Percentiles rank a stretch among this genome's conserved stretches.
Evolutionary conservation across 2,329 filamentous ascomycete genomes (phyloP).

Genomic region (Clonostachys byssicola): DNA sequence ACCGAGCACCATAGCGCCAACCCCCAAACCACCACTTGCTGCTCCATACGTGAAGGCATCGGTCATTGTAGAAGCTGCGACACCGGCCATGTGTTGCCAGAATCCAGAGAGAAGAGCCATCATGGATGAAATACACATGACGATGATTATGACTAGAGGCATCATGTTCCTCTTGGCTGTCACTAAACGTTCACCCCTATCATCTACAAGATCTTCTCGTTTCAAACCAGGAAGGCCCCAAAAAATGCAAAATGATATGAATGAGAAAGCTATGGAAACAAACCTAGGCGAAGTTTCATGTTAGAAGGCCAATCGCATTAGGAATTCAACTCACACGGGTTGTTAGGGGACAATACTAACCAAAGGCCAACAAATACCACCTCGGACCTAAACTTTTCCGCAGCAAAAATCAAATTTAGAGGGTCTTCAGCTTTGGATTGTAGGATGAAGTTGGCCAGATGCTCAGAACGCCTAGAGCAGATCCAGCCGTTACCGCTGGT

Average conservation of each 20-base stretch:
- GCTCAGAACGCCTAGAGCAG: conserved; percentile 77
- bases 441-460: not conserved
- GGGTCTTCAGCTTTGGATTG: conserved; percentile 61
- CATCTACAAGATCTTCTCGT: conserved; percentile 60
- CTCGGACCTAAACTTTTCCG: conserved; percentile 94
- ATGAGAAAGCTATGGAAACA: conserved; percentile 95
- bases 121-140: conserved; percentile 76
- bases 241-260: conserved; percentile 89
- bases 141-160: conserved; percentile 66
- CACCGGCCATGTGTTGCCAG: conserved; percentile 93
- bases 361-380: conserved; percentile 97
- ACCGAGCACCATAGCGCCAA: conserved; percentile 93
- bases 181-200: no score
- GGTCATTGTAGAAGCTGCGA: conserved; percentile 87
- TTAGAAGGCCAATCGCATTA: not conserved
- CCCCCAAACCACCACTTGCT: conserved; percentile 83
- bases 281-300: conserved; percentile 40
- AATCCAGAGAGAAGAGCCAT: conserved; percentile 69
- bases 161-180: no score
- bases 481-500: conserved; percentile 84
- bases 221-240: conserved; percentile 96
- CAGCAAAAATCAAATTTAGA: conserved; percentile 94
- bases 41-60: conserved; percentile 90
- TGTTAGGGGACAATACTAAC: not conserved
- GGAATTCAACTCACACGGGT: not conserved